Base-by-base conservation (phyloP, 306 rosid genomes). In the Rubus parviflorus region DNA sequence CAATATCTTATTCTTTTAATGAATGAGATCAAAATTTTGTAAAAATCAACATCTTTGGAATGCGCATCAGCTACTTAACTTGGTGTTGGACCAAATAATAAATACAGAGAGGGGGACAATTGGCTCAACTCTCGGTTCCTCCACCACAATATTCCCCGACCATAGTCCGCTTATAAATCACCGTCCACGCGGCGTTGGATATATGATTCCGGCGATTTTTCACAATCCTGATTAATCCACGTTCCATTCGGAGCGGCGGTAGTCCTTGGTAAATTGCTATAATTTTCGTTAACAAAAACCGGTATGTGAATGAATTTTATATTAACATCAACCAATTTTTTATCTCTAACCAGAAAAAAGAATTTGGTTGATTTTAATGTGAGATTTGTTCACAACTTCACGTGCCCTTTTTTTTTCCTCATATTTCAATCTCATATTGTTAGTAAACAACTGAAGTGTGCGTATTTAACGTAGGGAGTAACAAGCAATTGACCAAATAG, bases 91-190 rank as follows among this genome's bases (percentile, higher is more conserved):
- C n/a, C n/a, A 25, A 25, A 25, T 1, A 25, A 25, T 25, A 25
- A 25, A 25, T 25, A 25, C 30, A 25, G 1, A 62, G 67, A 58
- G 74, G 81, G 51, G 70, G 75, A 81, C 80, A 81, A 47, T 63
- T 45, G 30, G 75, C 78, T 66, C 79, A 49, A 48, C 70, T 81
- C 81, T 81, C 75, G 77, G 65, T 53, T 53, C 54, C 79, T 49
- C 45, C 77, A 43, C 54, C 79, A 67, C 72, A 62, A 54, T 74
- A 74, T 62, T 81, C 82, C 62, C 61, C 52, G 19, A 41, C 70
- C 49, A 20, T 1, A 17, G 46, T 40, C 67, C 10, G 7, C 35
- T 70, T 51, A 5, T 47, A 38, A 54, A 78, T 62, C 71, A n/a
- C 78, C 80, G 72, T 74, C 17, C 76, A 74, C 77, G 70, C 70